Base-by-base conservation (phyloP, 257 asterid genomes). In the Thymus quinquecostatus region DNA sequence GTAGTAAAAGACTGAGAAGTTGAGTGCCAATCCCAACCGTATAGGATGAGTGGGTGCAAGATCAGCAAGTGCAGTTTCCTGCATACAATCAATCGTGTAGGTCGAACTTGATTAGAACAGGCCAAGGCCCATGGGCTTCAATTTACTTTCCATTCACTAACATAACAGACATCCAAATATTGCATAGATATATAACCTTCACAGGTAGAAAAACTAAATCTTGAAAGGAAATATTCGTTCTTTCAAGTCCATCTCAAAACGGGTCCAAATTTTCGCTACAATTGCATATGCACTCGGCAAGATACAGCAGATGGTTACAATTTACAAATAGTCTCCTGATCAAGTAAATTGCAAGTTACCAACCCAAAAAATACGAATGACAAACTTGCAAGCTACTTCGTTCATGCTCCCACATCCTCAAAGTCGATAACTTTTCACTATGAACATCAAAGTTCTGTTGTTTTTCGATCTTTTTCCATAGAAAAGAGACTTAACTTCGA, bases 11-110 rank as follows among this genome's bases (percentile, higher is more conserved):
- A 87, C 93, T 0, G 93, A 87, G 78, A 81, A 85, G 77, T 87
- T 87, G 54, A 87, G 81, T 3, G 93, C 93, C 75, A 87, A 73
- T 8, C 93, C 93, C 86, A 85, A 69, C 36, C 90, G 82, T 49
- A 85, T 85, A 50, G 90, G 90, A 79, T 85, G 88, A 2, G 93
- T 87, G 58, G 93, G 87, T 33, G 92, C 81, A 59, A 87, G 91
- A 50, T 83, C 89, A 47, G 80, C 79, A 59, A 83, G 69, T 45
- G 93, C 91, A 48, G 82, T 67, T 45, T 87, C 89, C 93, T 87
- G 82, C 44, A 51, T 47, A 48, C 27, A 50, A 72, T 69, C 28
- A 38, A 57, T 64, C 43, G 44, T 34, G 72, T 63, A 30, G 43
- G 40, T 74, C 69, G 72, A n/a, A 45, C 30, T 57, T 45, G 43